Evolutionary conservation across 2,329 filamentous ascomycete genomes (phyloP).

Genomic region (Peltaster fructicola): DNA sequence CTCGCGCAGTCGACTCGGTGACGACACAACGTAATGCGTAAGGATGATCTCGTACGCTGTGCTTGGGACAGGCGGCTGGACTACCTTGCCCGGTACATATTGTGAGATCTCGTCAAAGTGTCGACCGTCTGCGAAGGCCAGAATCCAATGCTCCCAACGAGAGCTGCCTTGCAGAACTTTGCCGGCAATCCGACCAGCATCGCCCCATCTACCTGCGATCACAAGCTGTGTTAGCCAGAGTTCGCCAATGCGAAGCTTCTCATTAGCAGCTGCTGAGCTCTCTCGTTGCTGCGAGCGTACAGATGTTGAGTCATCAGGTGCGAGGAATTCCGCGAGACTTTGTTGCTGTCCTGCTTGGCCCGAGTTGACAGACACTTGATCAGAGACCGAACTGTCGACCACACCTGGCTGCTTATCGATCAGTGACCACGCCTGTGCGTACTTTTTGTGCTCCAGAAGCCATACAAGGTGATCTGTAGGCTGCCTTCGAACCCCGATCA

Average conservation of each 20-base stretch:
- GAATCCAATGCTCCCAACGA: constrained; percentile 92
- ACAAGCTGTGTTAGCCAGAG: constrained; percentile 83
- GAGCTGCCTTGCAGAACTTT: constrained; percentile 64
- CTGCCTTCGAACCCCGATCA: constrained; percentile 78
- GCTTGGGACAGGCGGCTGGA: constrained; percentile 61
- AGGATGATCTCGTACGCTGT: constrained; percentile 79
- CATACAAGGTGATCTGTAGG: constrained; percentile 70
- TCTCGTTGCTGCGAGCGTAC: constrained; percentile 43
- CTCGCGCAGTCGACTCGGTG: constrained; percentile 59
- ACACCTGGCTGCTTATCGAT: constrained; percentile 74
- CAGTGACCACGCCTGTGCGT: constrained; percentile 74
- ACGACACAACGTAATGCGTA: constrained; percentile 67
- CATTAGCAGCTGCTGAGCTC: constrained; percentile 48
- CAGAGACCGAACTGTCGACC: constrained; percentile 22
- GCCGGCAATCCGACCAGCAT: constrained; percentile 64
- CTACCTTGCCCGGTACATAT: constrained; percentile 59
- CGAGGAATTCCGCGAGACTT: constrained; percentile 29
- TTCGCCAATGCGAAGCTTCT: constrained; percentile 82
- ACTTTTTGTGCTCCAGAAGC: constrained; percentile 66
- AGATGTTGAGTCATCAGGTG: constrained; percentile 42
- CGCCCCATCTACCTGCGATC: constrained; percentile 52
- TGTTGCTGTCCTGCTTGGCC: constrained; percentile 20
- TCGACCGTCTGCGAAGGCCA: constrained; percentile 70
- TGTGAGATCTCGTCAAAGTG: constrained; percentile 81
- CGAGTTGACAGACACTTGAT: constrained; percentile 16